These are phyloP conservation scores for Neurospora sp. DNA, from an alignment of 2,329 filamentous ascomycete species.

Conservation along the genomic window DNA sequence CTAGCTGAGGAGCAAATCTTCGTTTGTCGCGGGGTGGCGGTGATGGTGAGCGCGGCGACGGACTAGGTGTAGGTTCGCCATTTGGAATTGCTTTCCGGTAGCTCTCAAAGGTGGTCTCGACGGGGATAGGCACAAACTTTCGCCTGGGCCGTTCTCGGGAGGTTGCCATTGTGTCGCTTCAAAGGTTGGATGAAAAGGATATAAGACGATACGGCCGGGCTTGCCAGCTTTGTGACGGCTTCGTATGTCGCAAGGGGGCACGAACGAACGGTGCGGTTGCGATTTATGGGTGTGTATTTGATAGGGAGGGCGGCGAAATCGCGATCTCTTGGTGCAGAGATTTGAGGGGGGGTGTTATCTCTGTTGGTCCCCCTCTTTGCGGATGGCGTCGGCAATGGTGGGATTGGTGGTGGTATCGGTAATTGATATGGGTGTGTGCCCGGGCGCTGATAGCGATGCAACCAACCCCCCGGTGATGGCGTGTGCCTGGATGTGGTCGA, in stretches of 20 bases:
- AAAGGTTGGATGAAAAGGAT: neutral
- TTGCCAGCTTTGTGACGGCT: neutral
- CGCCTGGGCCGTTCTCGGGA: slow-evolving; percentile 34
- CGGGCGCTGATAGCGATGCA: neutral
- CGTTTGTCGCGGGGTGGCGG: slow-evolving; percentile 30
- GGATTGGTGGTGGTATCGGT: neutral
- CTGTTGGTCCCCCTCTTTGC: neutral
- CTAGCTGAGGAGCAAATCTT: slow-evolving; percentile 66
- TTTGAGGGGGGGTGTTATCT: neutral
- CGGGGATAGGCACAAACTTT: slow-evolving; percentile 58
- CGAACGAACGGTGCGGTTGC: neutral
- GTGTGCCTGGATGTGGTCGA: neutral
- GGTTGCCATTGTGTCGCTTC: slow-evolving; percentile 25
- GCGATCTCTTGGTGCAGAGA: neutral
- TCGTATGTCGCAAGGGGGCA: neutral
- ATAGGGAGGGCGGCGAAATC: neutral
- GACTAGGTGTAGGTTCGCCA: slow-evolving; percentile 46
- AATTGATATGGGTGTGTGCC: neutral
- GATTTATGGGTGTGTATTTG: neutral
- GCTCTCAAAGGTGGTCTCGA: slow-evolving; percentile 61
- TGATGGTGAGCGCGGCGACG: slow-evolving; percentile 42
- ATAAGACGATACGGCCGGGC: slow-evolving; percentile 1
- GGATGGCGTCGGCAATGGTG: neutral
- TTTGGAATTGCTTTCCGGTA: slow-evolving; percentile 35
- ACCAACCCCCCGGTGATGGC: neutral